Evolutionary conservation across 257 asterid species (phyloP), one percentile per base, ranked within the genome.

Genomic region (Solanum lycopersicoides): DNA sequence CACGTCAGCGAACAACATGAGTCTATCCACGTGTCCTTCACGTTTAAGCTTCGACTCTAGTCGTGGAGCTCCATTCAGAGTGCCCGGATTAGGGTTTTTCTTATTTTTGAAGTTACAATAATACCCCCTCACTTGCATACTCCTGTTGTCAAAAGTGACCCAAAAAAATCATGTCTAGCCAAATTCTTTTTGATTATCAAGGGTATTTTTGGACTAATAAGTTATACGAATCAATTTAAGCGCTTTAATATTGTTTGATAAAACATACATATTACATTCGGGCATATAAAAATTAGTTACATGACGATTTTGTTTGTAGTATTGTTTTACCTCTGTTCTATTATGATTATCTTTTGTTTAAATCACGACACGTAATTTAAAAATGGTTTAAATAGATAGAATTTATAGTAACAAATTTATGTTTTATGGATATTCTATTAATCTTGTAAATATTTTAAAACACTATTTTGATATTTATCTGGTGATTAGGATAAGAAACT

Each of bases 11-110:
- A 59, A 84, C 89, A 8, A 69, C 39, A 71, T 60, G 68, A 71
- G 87, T 86, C 83, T 53, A n/a, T 73, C 89, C 97, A 95, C 96
- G 95, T 94, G 97, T 92, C 92, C 7, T 86, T 87, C 69, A 16
- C 20, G 4, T 25, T 82, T 80, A 47, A 80, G 44, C 68, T 80
- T 68, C 21, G 85, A 28, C 10, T 30, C 69, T 32, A 82, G 37
- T 50, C 69, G 32, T 30, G 85, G 85, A 20, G 69, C 85, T 50
- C 85, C 69, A 82, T 50, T 53, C 69, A 32, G 20, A 18, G 44
- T 82, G 45, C 30, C 69, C 69, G 13, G 32, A 50, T 82, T 82
- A 47, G 69, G 85, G 85, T 47, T 82, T 80, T 32, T 12, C 69
- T 50, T 50, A 50, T 30, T 47, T 69, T 30, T 4, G 32, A 50